phyloP scores from a whole-genome alignment of 352 stramenopile species.

The Globisporangium radiosum region DNA sequence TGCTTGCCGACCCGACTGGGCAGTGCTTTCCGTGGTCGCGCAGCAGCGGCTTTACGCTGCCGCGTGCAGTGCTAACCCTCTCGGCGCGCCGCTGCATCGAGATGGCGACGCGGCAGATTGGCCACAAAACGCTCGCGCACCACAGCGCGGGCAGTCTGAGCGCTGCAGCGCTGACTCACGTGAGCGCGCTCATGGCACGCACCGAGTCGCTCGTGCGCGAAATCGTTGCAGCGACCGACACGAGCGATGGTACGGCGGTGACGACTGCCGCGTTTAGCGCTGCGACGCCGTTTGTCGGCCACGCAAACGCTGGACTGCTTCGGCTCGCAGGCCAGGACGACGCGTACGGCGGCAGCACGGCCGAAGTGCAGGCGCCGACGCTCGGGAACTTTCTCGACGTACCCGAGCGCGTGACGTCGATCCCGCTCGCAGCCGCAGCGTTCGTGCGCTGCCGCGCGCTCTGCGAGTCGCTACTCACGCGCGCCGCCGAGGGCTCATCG shows the following conservation, averaged over 20 bases:
- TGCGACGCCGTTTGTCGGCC: conserved; percentile 32
- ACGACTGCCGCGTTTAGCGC: conserved; percentile 26
- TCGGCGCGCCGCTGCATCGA: conserved; percentile 60
- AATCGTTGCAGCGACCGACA: conserved; percentile 15
- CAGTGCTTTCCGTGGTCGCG: conserved; percentile 55
- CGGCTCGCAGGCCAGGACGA: conserved; percentile 50
- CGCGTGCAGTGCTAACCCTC: conserved; percentile 34
- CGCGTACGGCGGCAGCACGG: conserved; percentile 71
- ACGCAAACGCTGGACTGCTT: conserved; percentile 61
- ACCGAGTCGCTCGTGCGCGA: conserved; percentile 41
- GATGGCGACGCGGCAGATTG: conserved; percentile 70
- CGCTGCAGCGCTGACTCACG: conserved; percentile 25
- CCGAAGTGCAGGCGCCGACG: conserved; percentile 51
- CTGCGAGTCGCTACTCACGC: conserved; percentile 72
- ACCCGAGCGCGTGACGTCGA: conserved; percentile 68
- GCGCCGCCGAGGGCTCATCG: conserved; percentile 80
- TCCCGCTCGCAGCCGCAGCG: conserved; percentile 65
- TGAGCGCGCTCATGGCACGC: conserved; percentile 51
- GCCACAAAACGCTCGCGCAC: conserved; percentile 63
- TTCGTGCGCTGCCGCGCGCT: conserved; percentile 76
- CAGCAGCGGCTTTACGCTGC: conserved; percentile 42
- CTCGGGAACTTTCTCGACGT: conserved; percentile 84
- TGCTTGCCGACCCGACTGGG: conserved; percentile 54
- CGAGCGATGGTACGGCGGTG: not conserved
- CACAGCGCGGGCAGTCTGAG: conserved; percentile 35